A percentile compares a stretch with the other conserved stretches of the same genome.
Evolutionary conservation across 1,139 yeast species (phyloP).

Genomic region (Zygoascus hellenicus): DNA sequence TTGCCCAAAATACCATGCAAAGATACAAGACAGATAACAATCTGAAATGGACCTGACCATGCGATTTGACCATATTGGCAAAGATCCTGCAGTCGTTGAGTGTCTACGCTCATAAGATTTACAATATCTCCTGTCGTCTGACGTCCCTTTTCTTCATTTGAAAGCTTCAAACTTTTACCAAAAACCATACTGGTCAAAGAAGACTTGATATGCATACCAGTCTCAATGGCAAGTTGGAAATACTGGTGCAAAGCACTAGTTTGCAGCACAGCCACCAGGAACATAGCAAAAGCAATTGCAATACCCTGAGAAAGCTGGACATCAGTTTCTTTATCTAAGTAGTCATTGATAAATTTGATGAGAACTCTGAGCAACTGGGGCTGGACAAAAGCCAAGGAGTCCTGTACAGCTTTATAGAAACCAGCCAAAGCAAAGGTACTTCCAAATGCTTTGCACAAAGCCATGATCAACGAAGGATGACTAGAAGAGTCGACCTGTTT

Average conservation of each 20-base stretch:
- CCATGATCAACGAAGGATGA: slow-evolving; percentile 60
- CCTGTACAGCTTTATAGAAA: slow-evolving; percentile 71
- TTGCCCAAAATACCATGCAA: slow-evolving; percentile 74
- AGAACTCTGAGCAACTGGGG: slow-evolving; percentile 76
- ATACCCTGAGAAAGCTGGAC: slow-evolving; percentile 65
- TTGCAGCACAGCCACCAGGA: slow-evolving; percentile 72
- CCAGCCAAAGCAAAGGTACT: slow-evolving; percentile 64
- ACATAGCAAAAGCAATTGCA: slow-evolving; percentile 80
- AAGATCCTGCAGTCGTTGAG: slow-evolving; percentile 87
- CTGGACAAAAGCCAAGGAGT: slow-evolving; percentile 75
- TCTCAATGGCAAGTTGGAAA: slow-evolving; percentile 80
- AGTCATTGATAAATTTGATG: slow-evolving; percentile 78
- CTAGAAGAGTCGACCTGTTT: slow-evolving; percentile 37
- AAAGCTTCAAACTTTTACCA: slow-evolving; percentile 69
- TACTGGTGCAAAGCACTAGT: slow-evolving; percentile 88
- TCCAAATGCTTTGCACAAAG: slow-evolving; percentile 68
- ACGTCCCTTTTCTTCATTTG: slow-evolving; percentile 75
- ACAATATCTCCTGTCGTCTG: slow-evolving; percentile 96
- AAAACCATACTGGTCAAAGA: slow-evolving; percentile 75
- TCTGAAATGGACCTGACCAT: slow-evolving; percentile 98
- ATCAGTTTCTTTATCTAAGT: slow-evolving; percentile 35
- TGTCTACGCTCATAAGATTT: slow-evolving; percentile 93
- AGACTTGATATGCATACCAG: slow-evolving; percentile 86
- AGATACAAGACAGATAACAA: slow-evolving; percentile 68
- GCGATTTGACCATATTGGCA: slow-evolving; percentile 80